Percentiles rank a stretch among this genome's conserved stretches.
Conservation (phyloP, 306 rosid species). For the Chamaecrista fasciculata region DNA sequence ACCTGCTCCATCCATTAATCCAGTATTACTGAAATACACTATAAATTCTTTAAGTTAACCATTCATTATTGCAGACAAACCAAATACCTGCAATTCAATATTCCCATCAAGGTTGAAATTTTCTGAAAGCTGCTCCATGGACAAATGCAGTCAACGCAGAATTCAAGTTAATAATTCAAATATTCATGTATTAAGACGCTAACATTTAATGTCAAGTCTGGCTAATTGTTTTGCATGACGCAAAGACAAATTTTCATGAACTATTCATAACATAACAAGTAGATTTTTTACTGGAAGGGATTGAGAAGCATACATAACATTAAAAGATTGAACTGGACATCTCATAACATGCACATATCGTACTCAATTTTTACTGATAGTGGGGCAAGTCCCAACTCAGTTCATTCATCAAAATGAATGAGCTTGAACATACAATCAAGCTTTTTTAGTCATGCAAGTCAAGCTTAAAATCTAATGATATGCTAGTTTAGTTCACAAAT, state of each 20-base stretch:
- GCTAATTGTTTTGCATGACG: background rate
- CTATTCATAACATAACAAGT: background rate
- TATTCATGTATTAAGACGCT: background rate
- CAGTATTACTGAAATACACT: constrained; percentile 14
- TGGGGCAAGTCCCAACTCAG: background rate
- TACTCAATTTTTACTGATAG: background rate
- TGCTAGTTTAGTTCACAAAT: background rate
- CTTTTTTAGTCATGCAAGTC: background rate
- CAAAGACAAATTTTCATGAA: background rate
- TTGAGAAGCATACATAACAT: background rate
- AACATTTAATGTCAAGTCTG: background rate
- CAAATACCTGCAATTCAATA: constrained; percentile 78
- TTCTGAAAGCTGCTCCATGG: constrained; percentile 52
- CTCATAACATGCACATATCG: background rate
- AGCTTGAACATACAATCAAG: background rate
- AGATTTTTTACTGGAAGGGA: too few species aligned
- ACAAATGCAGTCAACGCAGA: constrained; percentile 36
- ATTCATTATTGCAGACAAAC: constrained; percentile 16
- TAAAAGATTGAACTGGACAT: background rate
- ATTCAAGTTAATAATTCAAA: constrained; percentile 26
- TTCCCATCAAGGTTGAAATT: constrained; percentile 81
- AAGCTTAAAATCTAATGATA: background rate
- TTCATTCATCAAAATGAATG: background rate
- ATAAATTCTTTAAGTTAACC: constrained; percentile 14
- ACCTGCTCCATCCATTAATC: constrained; percentile 59